Evolutionary conservation across 331 rosid species (phyloP), one percentile per base, ranked within the genome.

Genomic region (Saraca asoca): DNA sequence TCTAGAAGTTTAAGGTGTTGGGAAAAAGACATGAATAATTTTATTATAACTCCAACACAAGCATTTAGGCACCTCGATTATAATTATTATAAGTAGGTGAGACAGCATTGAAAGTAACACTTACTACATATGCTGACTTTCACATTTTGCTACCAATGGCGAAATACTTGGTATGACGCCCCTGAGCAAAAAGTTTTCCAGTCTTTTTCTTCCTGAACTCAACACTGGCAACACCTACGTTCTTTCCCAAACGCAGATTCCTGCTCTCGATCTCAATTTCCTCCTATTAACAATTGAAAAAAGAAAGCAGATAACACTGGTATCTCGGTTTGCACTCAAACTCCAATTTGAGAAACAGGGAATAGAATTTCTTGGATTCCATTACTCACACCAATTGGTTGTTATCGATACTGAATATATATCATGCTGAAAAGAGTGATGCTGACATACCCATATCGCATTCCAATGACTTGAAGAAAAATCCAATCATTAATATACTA

Each of bases 121-220:
- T 39, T 8, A 39, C 11, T 37, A 49, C 58, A 20, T 35, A 58
- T 16, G 62, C 13, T 43, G 20, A 5, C 51, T 18, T 68, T 85
- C 86, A 93, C 70, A 93, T 34, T 79, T 83, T 93, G 73, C 97
- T 86, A 10, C 80, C 0, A 51, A 70, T 0, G 7, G 90, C 74
- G 42, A 90, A 86, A 73, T 78, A 90, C 83, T 90, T 86, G 65
- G 96, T 90, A 75, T 87, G 98, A 42, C 96, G 96, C 3, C 98
- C 97, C 64, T 82, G 91, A 1, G 95, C 98, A 18, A 93, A 69
- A 64, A 93, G 58, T 75, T 86, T 88, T 44, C 95, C 90, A 0
- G 87, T 90, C 64, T 73, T 61, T 69, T 89, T 93, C 78, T 80
- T 93, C 82, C 82, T 85, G 35, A 93, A 76, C 83, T 87, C 94